A percentile compares a stretch with the other conserved stretches of the same genome.
Conservation (phyloP, 768 basidiomycete species). For the Tulasnella sp. region DNA sequence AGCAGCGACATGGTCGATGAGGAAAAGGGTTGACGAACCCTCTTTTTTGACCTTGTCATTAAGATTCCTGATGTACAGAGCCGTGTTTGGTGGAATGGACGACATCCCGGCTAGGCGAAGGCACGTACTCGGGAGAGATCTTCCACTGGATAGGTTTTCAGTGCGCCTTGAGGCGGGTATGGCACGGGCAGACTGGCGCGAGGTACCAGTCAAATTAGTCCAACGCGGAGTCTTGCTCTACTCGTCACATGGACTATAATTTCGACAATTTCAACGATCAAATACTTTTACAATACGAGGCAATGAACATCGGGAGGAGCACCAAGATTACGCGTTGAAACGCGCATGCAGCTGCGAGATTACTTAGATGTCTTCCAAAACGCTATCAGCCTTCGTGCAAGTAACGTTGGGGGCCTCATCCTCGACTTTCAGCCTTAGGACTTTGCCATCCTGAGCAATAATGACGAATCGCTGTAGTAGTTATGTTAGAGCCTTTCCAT, state of each 20-base stretch:
- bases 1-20: constrained; percentile 32
- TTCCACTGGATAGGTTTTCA: constrained; percentile 9
- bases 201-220: constrained; percentile 15
- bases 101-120: constrained; percentile 37
- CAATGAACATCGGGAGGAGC: background rate
- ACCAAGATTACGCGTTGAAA: background rate
- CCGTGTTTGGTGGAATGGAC: constrained; percentile 75
- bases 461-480: constrained; percentile 60
- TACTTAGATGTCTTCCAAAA: constrained; percentile 46
- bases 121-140: constrained; percentile 13
- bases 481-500: constrained; percentile 5
- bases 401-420: constrained; percentile 53
- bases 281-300: background rate
- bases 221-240: background rate
- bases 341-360: background rate
- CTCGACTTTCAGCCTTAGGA: constrained; percentile 67
- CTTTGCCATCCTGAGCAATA: constrained; percentile 69
- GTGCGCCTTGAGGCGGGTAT: constrained; percentile 10
- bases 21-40: constrained; percentile 40
- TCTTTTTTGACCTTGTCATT: constrained; percentile 92
- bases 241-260: background rate
- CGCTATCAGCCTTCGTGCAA: constrained; percentile 54
- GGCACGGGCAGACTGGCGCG: background rate
- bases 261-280: background rate
- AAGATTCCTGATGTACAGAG: constrained; percentile 91